Evolutionary conservation across 1,284 basidiomycete genomes (phyloP), one percentile per base, ranked within the genome.

Genomic region (Agaricales sp.): DNA sequence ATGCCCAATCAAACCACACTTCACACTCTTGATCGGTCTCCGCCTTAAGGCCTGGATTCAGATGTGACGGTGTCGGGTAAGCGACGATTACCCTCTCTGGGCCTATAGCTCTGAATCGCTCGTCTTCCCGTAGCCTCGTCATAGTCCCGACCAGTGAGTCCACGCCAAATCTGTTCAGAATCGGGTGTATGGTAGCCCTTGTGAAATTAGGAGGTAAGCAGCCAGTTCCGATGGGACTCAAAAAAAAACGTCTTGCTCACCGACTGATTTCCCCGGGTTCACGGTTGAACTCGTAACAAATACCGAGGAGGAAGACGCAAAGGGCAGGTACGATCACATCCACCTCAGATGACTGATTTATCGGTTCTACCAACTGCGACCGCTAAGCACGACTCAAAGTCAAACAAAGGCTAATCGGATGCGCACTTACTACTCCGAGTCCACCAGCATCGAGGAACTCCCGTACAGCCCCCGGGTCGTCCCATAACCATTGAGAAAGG

Each of bases 1-100:
- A 99, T 1, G 84, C 78, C 92, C 93, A 98, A 62, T 98, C 93
- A 61, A 99, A 91, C 95, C 94, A 99, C 25, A 97, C 71, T 62
- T 94, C 94, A n/a, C 80, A 80, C 56, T 89, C 87, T 53, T 77
- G 77, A 47, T 75, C 66, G 22, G 63, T 64, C 39, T 67, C 63
- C n/a, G 63, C 53, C 58, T 69, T 66, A 16, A 63, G 56, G 2
- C 61, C 64, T 2, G 66, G 61, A 25, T 67, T 66, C 18, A 65
- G 58, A 43, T 66, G 58, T 1, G 66, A 55, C 2, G 67, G 58
- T 14, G 64, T 59, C 22, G 77, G 74, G 50, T 74, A 75, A 16
- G 71, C 60, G 16, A 80, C 60, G 12, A 87, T 80, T 47, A 79
- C 70, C 12, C 68, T 69, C 53, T 96, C 92, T 0, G 95, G 94